Evolutionary conservation across 148 eudicot genomes (phyloP).

Genomic region (Arctostaphylos glauca): DNA sequence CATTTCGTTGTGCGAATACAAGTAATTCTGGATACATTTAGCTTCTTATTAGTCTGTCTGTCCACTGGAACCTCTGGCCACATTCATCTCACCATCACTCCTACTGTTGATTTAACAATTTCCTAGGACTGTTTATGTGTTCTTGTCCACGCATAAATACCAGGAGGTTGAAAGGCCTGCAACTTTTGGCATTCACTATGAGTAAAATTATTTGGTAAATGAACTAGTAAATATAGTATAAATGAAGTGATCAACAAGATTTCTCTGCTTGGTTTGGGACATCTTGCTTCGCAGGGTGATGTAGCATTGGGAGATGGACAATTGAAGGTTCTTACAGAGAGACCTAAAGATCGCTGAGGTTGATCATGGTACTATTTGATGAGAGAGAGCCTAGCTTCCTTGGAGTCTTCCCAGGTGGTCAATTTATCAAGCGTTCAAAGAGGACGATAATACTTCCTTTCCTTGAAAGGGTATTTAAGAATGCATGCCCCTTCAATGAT

Average conservation of each 20-base stretch:
- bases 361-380: background rate
- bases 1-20: background rate
- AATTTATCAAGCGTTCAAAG: background rate
- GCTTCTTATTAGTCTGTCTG: background rate
- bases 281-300: background rate
- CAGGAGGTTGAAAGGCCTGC: background rate
- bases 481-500: background rate
- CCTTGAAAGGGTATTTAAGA: background rate
- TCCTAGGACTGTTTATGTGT: background rate
- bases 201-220: background rate
- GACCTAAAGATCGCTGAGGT: background rate
- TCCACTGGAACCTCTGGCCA: background rate
- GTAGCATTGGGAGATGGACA: background rate
- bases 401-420: background rate
- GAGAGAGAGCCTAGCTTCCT: background rate
- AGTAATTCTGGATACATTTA: background rate
- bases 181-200: background rate
- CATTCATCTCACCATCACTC: background rate
- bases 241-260: conserved; percentile 1
- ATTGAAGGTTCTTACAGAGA: background rate
- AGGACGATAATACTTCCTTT: background rate
- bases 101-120: background rate
- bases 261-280: background rate
- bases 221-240: background rate
- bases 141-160: background rate